These are phyloP conservation scores for Hymenoscyphus linearis DNA, from an alignment of 2,329 filamentous ascomycete species.

Conservation along the genomic window DNA sequence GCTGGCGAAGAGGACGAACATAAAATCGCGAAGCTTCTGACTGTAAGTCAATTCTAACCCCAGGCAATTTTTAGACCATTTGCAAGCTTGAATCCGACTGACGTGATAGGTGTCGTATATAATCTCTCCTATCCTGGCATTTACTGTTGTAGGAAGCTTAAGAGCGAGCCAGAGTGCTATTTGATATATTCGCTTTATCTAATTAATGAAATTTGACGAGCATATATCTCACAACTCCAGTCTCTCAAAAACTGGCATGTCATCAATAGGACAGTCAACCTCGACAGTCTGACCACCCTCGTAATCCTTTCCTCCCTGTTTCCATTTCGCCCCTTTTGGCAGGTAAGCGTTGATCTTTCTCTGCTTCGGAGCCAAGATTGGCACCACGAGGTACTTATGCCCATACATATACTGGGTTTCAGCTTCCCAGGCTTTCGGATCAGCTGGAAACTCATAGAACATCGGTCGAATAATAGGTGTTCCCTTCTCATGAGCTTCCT, in stretches of 20 bases:
- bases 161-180: conserved; percentile 31
- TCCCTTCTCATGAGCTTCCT: conserved; percentile 53
- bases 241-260: conserved; percentile 42
- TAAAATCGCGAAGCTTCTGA: conserved; percentile 41
- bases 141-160: conserved; percentile 35
- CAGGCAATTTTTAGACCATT: background rate
- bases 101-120: conserved; percentile 33
- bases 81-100: background rate
- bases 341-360: conserved; percentile 45
- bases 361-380: conserved; percentile 45
- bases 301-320: conserved; percentile 31
- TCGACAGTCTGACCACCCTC: conserved; percentile 38
- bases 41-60: conserved; percentile 30
- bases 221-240: background rate
- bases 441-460: conserved; percentile 59
- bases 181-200: background rate
- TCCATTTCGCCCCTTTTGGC: conserved; percentile 44
- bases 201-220: background rate
- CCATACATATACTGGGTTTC: conserved; percentile 63
- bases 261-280: conserved; percentile 40
- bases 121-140: conserved; percentile 35
- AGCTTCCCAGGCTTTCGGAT: conserved; percentile 49
- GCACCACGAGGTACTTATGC: conserved; percentile 50
- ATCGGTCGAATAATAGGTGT: conserved; percentile 56
- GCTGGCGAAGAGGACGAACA: conserved; percentile 37